phyloP scores from a whole-genome alignment of 805 yeast species.

The Clavispora carvajalis region DNA sequence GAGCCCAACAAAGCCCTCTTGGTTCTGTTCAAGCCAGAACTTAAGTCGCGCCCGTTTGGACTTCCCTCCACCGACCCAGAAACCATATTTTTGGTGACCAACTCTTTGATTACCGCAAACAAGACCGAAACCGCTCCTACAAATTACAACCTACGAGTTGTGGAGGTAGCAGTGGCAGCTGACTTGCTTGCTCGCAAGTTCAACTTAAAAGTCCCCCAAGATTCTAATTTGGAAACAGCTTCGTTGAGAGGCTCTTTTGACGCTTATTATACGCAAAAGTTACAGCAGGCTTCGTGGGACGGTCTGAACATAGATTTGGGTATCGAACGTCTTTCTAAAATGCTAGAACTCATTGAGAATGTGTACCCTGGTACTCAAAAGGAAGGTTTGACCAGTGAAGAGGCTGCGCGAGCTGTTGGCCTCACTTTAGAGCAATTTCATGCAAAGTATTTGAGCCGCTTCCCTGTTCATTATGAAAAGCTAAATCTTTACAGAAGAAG shows the following conservation, averaged over 20 bases:
- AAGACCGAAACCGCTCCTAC: slow-evolving; percentile 67
- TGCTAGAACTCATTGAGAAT: slow-evolving; percentile 42
- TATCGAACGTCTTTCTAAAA: slow-evolving; percentile 30
- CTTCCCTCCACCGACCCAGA: slow-evolving; percentile 44
- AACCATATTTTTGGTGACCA: slow-evolving; percentile 55
- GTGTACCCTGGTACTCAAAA: slow-evolving; percentile 27
- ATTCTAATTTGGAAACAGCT: slow-evolving; percentile 51
- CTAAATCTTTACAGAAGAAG: slow-evolving; percentile 55
- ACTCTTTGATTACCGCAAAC: slow-evolving; percentile 57
- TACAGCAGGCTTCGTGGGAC: slow-evolving; percentile 36
- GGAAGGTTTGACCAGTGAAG: slow-evolving; percentile 45
- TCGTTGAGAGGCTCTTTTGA: slow-evolving; percentile 64
- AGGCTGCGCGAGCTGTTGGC: slow-evolving; percentile 42
- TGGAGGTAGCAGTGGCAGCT: slow-evolving; percentile 67
- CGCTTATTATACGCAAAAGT: slow-evolving; percentile 34
- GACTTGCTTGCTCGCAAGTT: slow-evolving; percentile 48
- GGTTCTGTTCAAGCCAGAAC: slow-evolving; percentile 56
- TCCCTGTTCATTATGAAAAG: slow-evolving; percentile 53
- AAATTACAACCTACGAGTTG: slow-evolving; percentile 66
- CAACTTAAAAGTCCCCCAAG: slow-evolving; percentile 37
- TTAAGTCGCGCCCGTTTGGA: slow-evolving; percentile 48
- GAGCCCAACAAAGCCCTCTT: slow-evolving; percentile 51
- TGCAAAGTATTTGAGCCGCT: slow-evolving; percentile 40
- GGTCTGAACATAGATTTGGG: slow-evolving; percentile 41
- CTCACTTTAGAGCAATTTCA: slow-evolving; percentile 38